These are phyloP conservation scores for Cocos nucifera DNA, from an alignment of 176 grass and related monocot genomes.

Conservation along the genomic window DNA sequence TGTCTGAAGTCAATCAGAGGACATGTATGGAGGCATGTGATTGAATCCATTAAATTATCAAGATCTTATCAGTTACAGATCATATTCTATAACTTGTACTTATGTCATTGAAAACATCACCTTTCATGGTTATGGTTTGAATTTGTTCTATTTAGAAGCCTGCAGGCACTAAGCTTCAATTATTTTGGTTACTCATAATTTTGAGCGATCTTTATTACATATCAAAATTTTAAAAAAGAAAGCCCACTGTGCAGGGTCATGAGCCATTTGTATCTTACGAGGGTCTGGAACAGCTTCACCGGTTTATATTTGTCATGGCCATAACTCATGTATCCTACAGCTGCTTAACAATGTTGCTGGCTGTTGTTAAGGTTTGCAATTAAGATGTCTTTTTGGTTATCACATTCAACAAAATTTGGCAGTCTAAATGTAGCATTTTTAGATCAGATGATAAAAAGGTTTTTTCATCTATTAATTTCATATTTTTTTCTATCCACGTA, in stretches of 20 bases:
- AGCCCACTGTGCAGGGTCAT: slow-evolving; percentile 44
- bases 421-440: too few species aligned
- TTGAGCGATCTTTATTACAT: slow-evolving; percentile 1
- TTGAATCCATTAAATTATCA: background rate
- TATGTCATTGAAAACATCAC: too few species aligned
- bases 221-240: background rate
- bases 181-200: background rate
- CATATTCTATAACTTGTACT: too few species aligned
- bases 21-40: slow-evolving; percentile 47
- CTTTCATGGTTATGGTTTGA: too few species aligned
- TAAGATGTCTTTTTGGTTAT: background rate
- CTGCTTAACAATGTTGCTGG: slow-evolving; percentile 88
- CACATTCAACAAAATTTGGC: too few species aligned
- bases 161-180: too few species aligned
- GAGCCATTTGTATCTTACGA: slow-evolving; percentile 93
- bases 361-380: slow-evolving; percentile 70
- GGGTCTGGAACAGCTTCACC: slow-evolving; percentile 88
- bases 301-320: slow-evolving; percentile 98
- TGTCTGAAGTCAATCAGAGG: slow-evolving; percentile 29
- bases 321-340: slow-evolving; percentile 92
- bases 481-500: too few species aligned
- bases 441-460: too few species aligned
- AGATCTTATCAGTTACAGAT: too few species aligned
- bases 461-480: too few species aligned
- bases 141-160: too few species aligned